These are phyloP conservation scores for Curvularia sp. DNA, from an alignment of 2,329 filamentous ascomycete species.

Conservation along the genomic window DNA sequence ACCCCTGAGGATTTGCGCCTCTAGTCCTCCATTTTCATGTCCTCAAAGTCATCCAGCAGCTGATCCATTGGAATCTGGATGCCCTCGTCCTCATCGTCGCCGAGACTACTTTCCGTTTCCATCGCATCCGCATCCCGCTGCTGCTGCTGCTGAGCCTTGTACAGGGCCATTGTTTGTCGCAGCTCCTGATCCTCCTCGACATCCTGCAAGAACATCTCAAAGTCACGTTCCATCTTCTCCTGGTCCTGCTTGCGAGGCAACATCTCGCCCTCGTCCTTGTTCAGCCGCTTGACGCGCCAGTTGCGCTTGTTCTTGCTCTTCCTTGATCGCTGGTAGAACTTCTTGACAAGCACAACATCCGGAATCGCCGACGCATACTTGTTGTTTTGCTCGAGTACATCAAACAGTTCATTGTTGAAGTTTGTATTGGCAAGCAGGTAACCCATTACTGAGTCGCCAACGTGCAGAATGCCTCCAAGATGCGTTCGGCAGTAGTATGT, in stretches of 20 bases:
- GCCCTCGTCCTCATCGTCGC: conserved; percentile 63
- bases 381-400: conserved; percentile 77
- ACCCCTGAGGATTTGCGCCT: not conserved
- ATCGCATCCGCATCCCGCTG: conserved; percentile 68
- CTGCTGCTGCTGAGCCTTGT: conserved; percentile 69
- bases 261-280: conserved; percentile 85
- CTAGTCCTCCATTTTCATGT: conserved; percentile 72
- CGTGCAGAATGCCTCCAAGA: conserved; percentile 81
- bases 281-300: conserved; percentile 96
- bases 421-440: conserved; percentile 89
- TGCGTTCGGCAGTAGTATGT: conserved; percentile 93
- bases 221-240: conserved; percentile 87
- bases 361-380: conserved; percentile 81
- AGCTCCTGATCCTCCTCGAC: conserved; percentile 95
- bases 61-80: conserved; percentile 59
- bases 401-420: conserved; percentile 88
- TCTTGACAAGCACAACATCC: conserved; percentile 96
- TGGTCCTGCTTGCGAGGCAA: conserved; percentile 86
- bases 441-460: conserved; percentile 93
- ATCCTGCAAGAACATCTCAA: conserved; percentile 95
- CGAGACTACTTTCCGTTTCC: conserved; percentile 67
- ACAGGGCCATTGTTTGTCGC: conserved; percentile 81
- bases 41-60: conserved; percentile 90
- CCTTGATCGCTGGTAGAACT: conserved; percentile 89
- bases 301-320: conserved; percentile 69